These are phyloP conservation scores for Diaporthe citri DNA, from an alignment of 2,329 filamentous ascomycete genomes.

Conservation along the genomic window DNA sequence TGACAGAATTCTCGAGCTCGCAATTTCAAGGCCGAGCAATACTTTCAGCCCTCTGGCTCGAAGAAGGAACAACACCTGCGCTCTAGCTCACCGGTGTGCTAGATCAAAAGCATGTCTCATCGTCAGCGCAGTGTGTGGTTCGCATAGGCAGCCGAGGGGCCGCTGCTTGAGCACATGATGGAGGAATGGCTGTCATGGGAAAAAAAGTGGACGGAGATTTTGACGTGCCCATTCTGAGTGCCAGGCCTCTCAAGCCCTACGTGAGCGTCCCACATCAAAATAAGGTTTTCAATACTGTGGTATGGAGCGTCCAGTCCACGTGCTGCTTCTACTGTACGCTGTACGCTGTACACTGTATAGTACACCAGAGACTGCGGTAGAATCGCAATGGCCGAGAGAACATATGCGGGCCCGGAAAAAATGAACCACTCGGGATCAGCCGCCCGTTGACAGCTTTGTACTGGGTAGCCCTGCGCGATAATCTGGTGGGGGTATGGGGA, in stretches of 20 bases:
- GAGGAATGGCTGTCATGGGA: background rate
- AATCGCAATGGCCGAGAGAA: constrained; percentile 14
- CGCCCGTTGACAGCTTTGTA: constrained; percentile 19
- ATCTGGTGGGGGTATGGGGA: constrained; percentile 6
- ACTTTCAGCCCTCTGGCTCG: constrained; percentile 17
- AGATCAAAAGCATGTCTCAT: constrained; percentile 21
- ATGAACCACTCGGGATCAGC: constrained; percentile 26
- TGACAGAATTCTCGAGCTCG: constrained; percentile 25
- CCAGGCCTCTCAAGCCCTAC: background rate
- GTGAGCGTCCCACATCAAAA: constrained; percentile 10
- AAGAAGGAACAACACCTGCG: constrained; percentile 18
- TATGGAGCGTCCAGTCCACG: constrained; percentile 13
- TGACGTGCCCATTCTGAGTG: background rate
- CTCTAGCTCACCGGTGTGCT: constrained; percentile 11
- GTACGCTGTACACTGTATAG: constrained; percentile 10
- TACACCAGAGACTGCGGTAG: background rate
- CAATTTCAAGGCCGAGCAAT: background rate
- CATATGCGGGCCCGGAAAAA: constrained; percentile 13
- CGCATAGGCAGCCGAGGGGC: background rate
- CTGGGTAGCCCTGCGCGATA: constrained; percentile 10
- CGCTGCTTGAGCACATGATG: background rate
- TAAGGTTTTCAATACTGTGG: constrained; percentile 20
- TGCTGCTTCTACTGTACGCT: constrained; percentile 19
- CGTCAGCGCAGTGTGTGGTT: background rate
- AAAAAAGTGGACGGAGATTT: background rate